Evolutionary conservation across 164 flowering plant species (phyloP).

Genomic region (Annona cherimola): DNA sequence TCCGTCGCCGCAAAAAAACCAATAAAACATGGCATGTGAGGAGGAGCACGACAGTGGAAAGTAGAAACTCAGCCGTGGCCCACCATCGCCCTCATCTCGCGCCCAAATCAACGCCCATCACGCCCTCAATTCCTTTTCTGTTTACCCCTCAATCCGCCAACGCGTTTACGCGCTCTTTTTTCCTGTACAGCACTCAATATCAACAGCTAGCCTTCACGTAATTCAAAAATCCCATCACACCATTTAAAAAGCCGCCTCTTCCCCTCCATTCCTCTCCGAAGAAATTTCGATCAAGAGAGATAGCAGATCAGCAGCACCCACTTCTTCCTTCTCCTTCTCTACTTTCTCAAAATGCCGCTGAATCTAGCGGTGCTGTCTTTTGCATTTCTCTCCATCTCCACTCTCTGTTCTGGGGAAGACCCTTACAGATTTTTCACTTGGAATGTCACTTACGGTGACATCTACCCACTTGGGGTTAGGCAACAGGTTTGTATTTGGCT

Average conservation of each 20-base stretch:
- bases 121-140: not conserved
- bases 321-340: not conserved
- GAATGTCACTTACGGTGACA: conserved; percentile 31
- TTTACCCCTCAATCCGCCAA: not conserved
- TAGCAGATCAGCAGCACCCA: not conserved
- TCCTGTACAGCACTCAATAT: conserved; percentile 8
- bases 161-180: not conserved
- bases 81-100: not conserved
- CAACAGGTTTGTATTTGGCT: conserved; percentile 23
- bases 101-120: conserved; percentile 5
- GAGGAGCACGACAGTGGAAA: not conserved
- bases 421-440: conserved; percentile 34
- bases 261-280: not conserved
- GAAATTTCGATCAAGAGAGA: not conserved
- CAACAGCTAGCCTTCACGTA: not conserved
- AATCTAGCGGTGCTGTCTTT: conserved; percentile 13
- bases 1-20: too few species aligned
- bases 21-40: not conserved
- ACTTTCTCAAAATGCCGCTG: conserved; percentile 15
- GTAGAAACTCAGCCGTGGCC: not conserved
- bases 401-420: conserved; percentile 24
- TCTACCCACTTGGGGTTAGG: conserved; percentile 28
- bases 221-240: not conserved
- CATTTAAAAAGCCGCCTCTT: not conserved
- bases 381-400: not conserved